Base-by-base conservation (phyloP, 2,329 filamentous ascomycete species). In the Pestalotiopsis sp. region DNA sequence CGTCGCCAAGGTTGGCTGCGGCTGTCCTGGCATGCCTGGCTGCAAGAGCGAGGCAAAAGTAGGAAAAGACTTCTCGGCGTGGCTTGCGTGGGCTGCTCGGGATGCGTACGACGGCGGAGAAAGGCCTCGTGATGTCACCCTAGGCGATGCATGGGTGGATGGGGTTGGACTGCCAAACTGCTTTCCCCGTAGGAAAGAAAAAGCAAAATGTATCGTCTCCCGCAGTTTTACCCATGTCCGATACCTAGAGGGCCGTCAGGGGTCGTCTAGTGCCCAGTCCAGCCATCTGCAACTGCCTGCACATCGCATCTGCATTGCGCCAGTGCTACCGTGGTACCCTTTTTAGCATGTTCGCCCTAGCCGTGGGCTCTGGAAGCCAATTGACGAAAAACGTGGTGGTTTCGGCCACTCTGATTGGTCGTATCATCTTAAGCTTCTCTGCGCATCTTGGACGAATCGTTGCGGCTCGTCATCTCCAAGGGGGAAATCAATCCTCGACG, bases 11-110 rank as follows among this genome's bases (percentile, higher is more conserved):
- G 64, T 52, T 39, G 39, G 61, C 61, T 39, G 39, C 31, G 59
- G 23, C 17, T 23, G 59, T 20, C 25, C 45, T 25, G 56, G 56
- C 56, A 90, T 7, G 20, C 11, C 45, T 23, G 36, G 27, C 59
- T 27, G 59, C 59, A 36, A 31, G 56, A 25, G 17, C 25, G 25
- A 36, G 27, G 25, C 59, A 62, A 11, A 59, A 36, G 59, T 38
- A 36, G 59, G 27, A 39, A 60, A 59, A 59, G 57, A 36, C 57
- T 59, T 17, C 23, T n/a, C n/a, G 57, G 6, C 25, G 57, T 27
- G 57, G 57, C 57, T 27, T 59, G 45, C 45, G 45, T n/a, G 45
- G 45, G 45, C 20, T 52, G 17, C 17, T n/a, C 14, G 41, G 45
- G 3, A 52, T 52, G 17, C 45, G 45, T 52, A 52, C 45, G 45